phyloP scores from a whole-genome alignment of 495 filamentous ascomycete genomes.

The Penicillium taxi region DNA sequence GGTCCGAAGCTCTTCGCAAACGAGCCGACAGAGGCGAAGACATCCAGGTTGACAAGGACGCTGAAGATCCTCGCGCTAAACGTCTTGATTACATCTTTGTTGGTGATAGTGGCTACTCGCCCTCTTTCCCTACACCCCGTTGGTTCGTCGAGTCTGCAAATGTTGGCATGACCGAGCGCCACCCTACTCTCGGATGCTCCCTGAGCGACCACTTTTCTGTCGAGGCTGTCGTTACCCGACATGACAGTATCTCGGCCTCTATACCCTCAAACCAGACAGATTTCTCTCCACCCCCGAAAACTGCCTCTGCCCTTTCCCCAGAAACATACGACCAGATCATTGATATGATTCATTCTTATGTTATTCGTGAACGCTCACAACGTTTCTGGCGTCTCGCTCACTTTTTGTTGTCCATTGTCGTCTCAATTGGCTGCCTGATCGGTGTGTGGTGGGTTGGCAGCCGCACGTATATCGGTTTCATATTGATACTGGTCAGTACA shows the following conservation, averaged over 20 bases:
- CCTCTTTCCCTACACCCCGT: slow-evolving; percentile 23
- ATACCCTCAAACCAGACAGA: background rate
- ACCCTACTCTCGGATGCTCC: slow-evolving; percentile 73
- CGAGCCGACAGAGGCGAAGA: slow-evolving; percentile 52
- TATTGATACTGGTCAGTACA: slow-evolving; percentile 69
- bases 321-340: slow-evolving; percentile 67
- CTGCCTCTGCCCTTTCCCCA: slow-evolving; percentile 31
- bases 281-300: slow-evolving; percentile 1
- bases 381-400: slow-evolving; percentile 61
- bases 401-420: slow-evolving; percentile 56
- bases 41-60: slow-evolving; percentile 47
- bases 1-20: slow-evolving; percentile 58
- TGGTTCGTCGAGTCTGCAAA: slow-evolving; percentile 62
- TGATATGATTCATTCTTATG: slow-evolving; percentile 56
- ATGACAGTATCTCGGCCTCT: background rate
- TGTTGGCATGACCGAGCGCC: slow-evolving; percentile 75
- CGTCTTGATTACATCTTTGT: slow-evolving; percentile 94
- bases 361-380: slow-evolving; percentile 58
- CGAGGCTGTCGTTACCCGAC: slow-evolving; percentile 34
- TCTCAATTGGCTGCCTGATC: slow-evolving; percentile 63
- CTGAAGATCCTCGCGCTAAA: slow-evolving; percentile 64
- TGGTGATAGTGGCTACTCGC: slow-evolving; percentile 35
- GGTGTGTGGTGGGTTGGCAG: slow-evolving; percentile 78
- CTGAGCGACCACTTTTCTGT: slow-evolving; percentile 92
- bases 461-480: slow-evolving; percentile 66